These are phyloP conservation scores for Raffaelea deltoideospora DNA, from an alignment of 2,329 filamentous ascomycete genomes.

Conservation along the genomic window DNA sequence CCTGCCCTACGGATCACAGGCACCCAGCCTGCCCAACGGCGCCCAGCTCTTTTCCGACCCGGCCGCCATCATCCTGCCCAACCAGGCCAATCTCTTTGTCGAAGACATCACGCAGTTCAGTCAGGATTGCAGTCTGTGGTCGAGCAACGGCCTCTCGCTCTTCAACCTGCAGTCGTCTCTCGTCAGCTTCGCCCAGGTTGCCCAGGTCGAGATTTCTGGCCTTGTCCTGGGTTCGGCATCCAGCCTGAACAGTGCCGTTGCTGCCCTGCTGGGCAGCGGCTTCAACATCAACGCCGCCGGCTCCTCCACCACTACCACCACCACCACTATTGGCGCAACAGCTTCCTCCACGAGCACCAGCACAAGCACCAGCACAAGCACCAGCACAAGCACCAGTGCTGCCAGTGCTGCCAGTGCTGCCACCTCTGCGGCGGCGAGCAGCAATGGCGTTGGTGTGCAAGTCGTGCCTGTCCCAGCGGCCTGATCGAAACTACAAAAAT, in stretches of 20 bases:
- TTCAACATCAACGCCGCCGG: background rate
- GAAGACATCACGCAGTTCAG: slow-evolving; percentile 18
- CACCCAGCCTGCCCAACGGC: slow-evolving; percentile 13
- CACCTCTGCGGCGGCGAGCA: too few species aligned
- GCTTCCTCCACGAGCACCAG: background rate
- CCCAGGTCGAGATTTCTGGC: slow-evolving; percentile 13
- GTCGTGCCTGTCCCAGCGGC: slow-evolving; percentile 3
- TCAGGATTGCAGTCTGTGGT: slow-evolving; percentile 18
- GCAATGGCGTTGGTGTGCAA: slow-evolving; percentile 7
- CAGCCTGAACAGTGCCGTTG: slow-evolving; percentile 5
- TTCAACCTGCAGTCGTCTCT: slow-evolving; percentile 13
- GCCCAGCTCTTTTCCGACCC: slow-evolving; percentile 21
- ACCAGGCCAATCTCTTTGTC: slow-evolving; percentile 18
- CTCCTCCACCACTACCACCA: background rate
- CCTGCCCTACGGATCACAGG: slow-evolving; percentile 17
- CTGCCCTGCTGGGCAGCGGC: slow-evolving; percentile 1
- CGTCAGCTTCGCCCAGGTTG: slow-evolving; percentile 16
- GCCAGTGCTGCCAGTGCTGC: background rate
- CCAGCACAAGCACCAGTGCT: background rate
- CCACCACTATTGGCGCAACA: background rate
- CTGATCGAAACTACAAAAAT: too few species aligned
- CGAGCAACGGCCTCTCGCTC: slow-evolving; percentile 13
- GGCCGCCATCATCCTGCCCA: slow-evolving; percentile 21
- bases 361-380: background rate
- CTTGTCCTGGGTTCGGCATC: slow-evolving; percentile 10